These are phyloP conservation scores for Flaveria sonorensis DNA, from an alignment of 129 eudicot species.

Conservation along the genomic window DNA sequence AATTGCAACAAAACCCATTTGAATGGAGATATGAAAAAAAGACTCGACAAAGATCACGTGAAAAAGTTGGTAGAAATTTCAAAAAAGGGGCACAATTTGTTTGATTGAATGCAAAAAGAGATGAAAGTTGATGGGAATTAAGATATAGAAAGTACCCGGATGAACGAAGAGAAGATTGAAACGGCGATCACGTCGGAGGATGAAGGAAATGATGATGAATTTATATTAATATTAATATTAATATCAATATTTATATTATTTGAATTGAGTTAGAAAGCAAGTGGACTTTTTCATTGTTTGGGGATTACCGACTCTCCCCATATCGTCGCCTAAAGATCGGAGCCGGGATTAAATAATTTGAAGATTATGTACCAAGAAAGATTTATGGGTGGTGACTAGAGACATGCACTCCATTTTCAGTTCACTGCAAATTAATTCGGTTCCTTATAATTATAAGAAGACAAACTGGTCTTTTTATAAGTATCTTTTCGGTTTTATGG, in stretches of 20 bases:
- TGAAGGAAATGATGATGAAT: constrained; percentile 3
- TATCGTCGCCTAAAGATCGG: neutral
- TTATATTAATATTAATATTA: neutral
- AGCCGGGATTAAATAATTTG: neutral
- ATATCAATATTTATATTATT: too few relatives aligned
- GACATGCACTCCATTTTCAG: neutral
- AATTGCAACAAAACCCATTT: neutral
- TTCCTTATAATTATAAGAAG: too few relatives aligned
- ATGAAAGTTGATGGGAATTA: too few relatives aligned
- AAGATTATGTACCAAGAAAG: too few relatives aligned
- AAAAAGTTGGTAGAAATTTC: too few relatives aligned
- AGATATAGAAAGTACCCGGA: constrained; percentile 15
- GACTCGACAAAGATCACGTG: neutral
- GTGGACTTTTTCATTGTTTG: neutral
- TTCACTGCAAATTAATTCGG: too few relatives aligned
- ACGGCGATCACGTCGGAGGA: neutral
- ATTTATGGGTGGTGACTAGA: neutral
- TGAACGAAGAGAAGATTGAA: neutral
- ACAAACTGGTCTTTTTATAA: too few relatives aligned
- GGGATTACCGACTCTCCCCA: neutral
- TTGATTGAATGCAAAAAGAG: neutral
- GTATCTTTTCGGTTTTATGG: too few relatives aligned
- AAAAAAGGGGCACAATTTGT: neutral
- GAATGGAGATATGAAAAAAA: neutral
- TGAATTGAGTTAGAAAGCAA: neutral